Conservation (phyloP, 768 basidiomycete genomes). For the Lactarius sanguifluus region DNA sequence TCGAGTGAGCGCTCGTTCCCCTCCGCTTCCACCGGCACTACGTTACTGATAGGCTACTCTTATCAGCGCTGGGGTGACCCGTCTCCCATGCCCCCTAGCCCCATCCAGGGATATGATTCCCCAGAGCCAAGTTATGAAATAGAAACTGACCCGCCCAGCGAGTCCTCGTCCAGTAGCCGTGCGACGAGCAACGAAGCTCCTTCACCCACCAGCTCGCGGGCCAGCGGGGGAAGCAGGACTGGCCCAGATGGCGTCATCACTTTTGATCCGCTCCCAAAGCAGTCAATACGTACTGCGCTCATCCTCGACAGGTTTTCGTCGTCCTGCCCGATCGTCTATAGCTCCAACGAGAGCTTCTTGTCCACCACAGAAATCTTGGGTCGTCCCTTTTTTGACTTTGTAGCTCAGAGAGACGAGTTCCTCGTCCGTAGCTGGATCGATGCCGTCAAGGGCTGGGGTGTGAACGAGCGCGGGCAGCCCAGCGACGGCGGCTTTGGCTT, state of each 20-base stretch:
- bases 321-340: constrained; percentile 64
- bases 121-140: constrained; percentile 15
- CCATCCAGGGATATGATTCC: constrained; percentile 21
- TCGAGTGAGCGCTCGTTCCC: constrained; percentile 39
- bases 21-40: constrained; percentile 53
- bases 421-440: constrained; percentile 73
- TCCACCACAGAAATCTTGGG: constrained; percentile 57
- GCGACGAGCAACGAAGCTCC: not conserved
- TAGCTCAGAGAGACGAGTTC: constrained; percentile 59
- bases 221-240: constrained; percentile 19
- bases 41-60: constrained; percentile 15
- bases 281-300: constrained; percentile 74
- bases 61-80: constrained; percentile 68
- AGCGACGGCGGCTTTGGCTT: constrained; percentile 85
- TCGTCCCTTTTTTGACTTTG: constrained; percentile 76
- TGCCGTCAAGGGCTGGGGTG: constrained; percentile 78
- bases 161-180: not conserved
- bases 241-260: constrained; percentile 39
- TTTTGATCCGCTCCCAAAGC: constrained; percentile 64
- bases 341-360: constrained; percentile 70
- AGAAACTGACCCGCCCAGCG: constrained; percentile 15
- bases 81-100: constrained; percentile 56
- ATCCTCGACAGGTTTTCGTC: constrained; percentile 77
- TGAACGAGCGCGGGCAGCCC: constrained; percentile 80
- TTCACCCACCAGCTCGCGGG: constrained; percentile 13